phyloP scores from a whole-genome alignment of 2,329 filamentous ascomycete genomes.

The Pseudogymnoascus sp. region DNA sequence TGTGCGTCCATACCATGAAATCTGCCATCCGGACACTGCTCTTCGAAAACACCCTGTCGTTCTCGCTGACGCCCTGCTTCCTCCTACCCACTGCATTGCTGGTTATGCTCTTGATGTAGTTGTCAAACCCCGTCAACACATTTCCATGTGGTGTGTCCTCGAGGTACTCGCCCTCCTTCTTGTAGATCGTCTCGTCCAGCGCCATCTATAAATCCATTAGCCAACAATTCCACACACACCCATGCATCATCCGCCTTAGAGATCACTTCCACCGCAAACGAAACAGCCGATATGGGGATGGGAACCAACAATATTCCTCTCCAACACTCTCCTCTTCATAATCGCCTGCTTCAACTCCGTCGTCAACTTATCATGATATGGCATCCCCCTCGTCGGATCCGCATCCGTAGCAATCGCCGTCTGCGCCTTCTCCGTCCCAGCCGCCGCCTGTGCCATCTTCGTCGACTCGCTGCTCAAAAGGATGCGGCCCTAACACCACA shows the following conservation, averaged over 20 bases:
- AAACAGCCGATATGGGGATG: neutral
- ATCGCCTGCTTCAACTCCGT: constrained; percentile 26
- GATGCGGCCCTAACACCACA: neutral
- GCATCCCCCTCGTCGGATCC: constrained; percentile 18
- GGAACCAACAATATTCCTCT: constrained; percentile 47
- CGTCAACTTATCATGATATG: constrained; percentile 25
- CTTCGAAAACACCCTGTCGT: constrained; percentile 65
- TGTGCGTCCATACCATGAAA: constrained; percentile 34
- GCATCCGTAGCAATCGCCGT: constrained; percentile 8
- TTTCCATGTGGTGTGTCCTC: constrained; percentile 86
- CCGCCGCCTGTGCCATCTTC: neutral
- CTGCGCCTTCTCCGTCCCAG: neutral
- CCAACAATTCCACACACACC: constrained; percentile 15
- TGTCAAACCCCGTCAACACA: constrained; percentile 96
- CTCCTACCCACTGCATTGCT: constrained; percentile 54
- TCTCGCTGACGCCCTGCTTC: constrained; percentile 57
- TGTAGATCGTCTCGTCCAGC: constrained; percentile 71
- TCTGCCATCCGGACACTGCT: constrained; percentile 23
- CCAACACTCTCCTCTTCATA: constrained; percentile 29
- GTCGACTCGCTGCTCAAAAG: neutral
- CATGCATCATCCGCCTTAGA: neutral
- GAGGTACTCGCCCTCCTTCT: constrained; percentile 79
- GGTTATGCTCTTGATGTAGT: constrained; percentile 88
- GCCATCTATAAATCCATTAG: constrained; percentile 32
- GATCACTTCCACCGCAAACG: neutral